A percentile compares a stretch with the other conserved stretches of the same genome.
Evolutionary conservation across 345 rosid genomes (phyloP).

Genomic region (Geranium brycei): DNA sequence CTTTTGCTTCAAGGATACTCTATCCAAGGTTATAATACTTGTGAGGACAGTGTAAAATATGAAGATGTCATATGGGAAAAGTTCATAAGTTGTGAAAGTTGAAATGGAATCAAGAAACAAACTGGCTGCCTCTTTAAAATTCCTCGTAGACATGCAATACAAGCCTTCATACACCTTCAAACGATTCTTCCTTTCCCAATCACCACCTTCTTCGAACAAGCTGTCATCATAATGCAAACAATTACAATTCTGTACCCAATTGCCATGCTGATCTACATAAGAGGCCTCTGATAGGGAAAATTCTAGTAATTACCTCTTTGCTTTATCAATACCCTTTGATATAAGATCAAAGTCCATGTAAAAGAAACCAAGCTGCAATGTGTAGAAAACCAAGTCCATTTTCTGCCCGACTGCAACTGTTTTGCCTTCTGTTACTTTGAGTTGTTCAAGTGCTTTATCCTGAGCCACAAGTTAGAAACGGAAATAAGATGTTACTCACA

Average conservation of each 20-base stretch:
- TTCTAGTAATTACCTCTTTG: slow-evolving; percentile 52
- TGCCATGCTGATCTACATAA: not conserved
- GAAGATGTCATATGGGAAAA: slow-evolving; percentile 89
- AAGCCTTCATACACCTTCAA: slow-evolving; percentile 95
- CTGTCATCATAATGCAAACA: slow-evolving; percentile 24
- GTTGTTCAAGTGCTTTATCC: slow-evolving; percentile 95
- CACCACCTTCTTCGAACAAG: slow-evolving; percentile 99
- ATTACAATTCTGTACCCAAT: not conserved
- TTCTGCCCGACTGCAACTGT: slow-evolving; percentile 98
- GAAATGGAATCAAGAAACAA: slow-evolving; percentile 94
- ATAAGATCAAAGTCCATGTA: slow-evolving; percentile 93
- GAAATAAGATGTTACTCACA: slow-evolving; percentile 2
- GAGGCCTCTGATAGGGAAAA: not conserved
- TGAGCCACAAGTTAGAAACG: slow-evolving; percentile 13
- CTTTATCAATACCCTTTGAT: slow-evolving; percentile 92
- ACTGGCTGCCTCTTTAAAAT: slow-evolving; percentile 79
- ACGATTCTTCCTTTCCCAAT: slow-evolving; percentile 98
- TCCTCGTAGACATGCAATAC: slow-evolving; percentile 79
- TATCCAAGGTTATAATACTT: slow-evolving; percentile 83
- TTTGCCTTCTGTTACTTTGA: slow-evolving; percentile 83
- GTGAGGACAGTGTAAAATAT: slow-evolving; percentile 93
- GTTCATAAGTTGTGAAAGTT: slow-evolving; percentile 93
- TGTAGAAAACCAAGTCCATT: slow-evolving; percentile 89
- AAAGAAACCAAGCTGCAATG: slow-evolving; percentile 76
- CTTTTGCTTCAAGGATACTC: slow-evolving; percentile 96